These are phyloP conservation scores for Dalbergia cultrata DNA, from an alignment of 306 rosid species.

Conservation along the genomic window DNA sequence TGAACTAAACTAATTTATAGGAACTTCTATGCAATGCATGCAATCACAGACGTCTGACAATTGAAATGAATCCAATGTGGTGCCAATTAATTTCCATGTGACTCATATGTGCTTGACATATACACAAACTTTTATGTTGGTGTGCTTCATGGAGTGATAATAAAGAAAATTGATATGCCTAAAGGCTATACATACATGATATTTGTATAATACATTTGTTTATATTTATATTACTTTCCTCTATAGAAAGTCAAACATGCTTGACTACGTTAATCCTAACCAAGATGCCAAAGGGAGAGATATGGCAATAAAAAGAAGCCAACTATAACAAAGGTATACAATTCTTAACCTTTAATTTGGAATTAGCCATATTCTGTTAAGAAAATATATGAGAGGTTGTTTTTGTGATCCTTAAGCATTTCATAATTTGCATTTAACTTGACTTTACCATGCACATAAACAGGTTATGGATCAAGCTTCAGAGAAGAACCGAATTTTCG, in stretches of 20 bases:
- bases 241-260: slow-evolving; percentile 91
- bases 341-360: slow-evolving; percentile 14
- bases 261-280: slow-evolving; percentile 91
- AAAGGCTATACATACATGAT: slow-evolving; percentile 3
- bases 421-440: slow-evolving; percentile 7
- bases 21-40: neutral
- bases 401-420: slow-evolving; percentile 16
- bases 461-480: slow-evolving; percentile 85
- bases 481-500: slow-evolving; percentile 70
- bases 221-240: slow-evolving; percentile 16
- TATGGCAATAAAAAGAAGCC: slow-evolving; percentile 75
- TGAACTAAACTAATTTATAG: no score
- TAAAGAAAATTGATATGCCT: slow-evolving; percentile 6
- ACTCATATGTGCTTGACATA: neutral
- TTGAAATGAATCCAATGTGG: neutral
- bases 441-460: slow-evolving; percentile 14
- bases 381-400: neutral
- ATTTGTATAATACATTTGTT: slow-evolving; percentile 3
- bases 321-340: slow-evolving; percentile 66
- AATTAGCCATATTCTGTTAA: slow-evolving; percentile 11
- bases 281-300: slow-evolving; percentile 82
- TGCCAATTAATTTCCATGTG: slow-evolving; percentile 17
- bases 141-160: neutral
- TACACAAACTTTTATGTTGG: neutral
- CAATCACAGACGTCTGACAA: neutral